Evolutionary conservation across 1,139 yeast genomes (phyloP).

Genomic region (Zygoascus sp.): DNA sequence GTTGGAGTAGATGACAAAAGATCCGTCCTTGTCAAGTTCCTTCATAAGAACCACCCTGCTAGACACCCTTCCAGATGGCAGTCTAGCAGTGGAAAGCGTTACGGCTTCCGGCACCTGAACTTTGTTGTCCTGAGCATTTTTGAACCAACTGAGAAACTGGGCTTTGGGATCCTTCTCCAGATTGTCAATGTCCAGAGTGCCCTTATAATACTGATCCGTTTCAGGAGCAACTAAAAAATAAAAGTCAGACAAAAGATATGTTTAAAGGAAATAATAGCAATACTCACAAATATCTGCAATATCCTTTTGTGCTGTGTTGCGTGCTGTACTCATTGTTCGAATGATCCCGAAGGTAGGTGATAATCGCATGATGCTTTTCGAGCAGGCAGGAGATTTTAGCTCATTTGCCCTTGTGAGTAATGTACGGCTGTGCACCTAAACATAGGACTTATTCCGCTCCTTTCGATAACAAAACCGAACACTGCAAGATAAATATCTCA

Average conservation of each 20-base stretch:
- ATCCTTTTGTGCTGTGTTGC: conserved; percentile 13
- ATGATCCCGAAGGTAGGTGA: background rate
- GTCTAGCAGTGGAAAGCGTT: conserved; percentile 76
- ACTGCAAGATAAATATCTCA: no score
- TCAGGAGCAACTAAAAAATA: conserved; percentile 63
- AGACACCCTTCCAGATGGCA: conserved; percentile 86
- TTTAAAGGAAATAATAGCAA: background rate
- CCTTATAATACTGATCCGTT: conserved; percentile 82
- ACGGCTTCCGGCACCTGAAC: conserved; percentile 73
- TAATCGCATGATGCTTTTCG: conserved; percentile 2
- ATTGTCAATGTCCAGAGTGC: conserved; percentile 51
- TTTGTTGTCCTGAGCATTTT: conserved; percentile 58
- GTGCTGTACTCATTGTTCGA: conserved; percentile 3
- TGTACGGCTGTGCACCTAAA: background rate
- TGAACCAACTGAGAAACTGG: conserved; percentile 82
- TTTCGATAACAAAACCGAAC: background rate
- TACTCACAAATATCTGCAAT: conserved; percentile 18
- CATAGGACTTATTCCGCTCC: background rate
- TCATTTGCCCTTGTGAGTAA: background rate
- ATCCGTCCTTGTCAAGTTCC: conserved; percentile 77
- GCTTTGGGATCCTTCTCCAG: conserved; percentile 58
- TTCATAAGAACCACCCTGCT: conserved; percentile 80
- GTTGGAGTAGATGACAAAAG: conserved; percentile 81
- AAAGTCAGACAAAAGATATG: background rate
- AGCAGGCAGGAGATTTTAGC: no score